Percentiles rank a stretch among this genome's conserved stretches.
Evolutionary conservation across 176 grass and related monocot genomes (phyloP).

Genomic region (Themeda triandra): DNA sequence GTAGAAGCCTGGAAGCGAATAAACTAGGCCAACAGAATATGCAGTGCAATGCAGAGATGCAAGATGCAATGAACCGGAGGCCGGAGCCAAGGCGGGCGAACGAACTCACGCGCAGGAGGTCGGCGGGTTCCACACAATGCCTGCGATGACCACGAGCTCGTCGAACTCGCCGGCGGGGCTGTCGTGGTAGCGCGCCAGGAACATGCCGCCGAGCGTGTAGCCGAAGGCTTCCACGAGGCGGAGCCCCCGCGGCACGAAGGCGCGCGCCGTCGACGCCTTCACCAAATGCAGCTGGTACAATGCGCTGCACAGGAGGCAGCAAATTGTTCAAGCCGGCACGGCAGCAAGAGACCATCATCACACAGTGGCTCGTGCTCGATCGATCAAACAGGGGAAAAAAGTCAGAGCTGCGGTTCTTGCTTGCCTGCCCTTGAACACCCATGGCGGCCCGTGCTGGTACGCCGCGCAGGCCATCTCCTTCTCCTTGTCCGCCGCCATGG

Average conservation of each 20-base stretch:
- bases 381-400: neutral
- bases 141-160: conserved; percentile 98
- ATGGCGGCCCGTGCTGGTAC: conserved; percentile 69
- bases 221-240: conserved; percentile 91
- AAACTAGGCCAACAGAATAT: neutral
- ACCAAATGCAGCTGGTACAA: conserved; percentile 95
- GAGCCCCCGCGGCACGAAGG: conserved; percentile 77
- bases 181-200: conserved; percentile 93
- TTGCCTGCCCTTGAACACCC: conserved; percentile 93
- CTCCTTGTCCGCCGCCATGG: conserved; percentile 36
- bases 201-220: conserved; percentile 92
- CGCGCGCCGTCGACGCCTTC: conserved; percentile 82
- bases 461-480: conserved; percentile 9
- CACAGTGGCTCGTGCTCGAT: neutral
- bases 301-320: conserved; percentile 45
- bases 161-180: conserved; percentile 93
- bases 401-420: neutral
- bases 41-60: neutral
- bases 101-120: conserved; percentile 89
- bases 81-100: neutral
- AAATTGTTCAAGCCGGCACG: no score
- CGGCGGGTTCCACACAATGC: conserved; percentile 93
- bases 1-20: neutral
- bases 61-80: neutral
- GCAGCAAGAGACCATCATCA: neutral